Conservation (phyloP, 345 rosid species). For the Eucalyptus sp. region DNA sequence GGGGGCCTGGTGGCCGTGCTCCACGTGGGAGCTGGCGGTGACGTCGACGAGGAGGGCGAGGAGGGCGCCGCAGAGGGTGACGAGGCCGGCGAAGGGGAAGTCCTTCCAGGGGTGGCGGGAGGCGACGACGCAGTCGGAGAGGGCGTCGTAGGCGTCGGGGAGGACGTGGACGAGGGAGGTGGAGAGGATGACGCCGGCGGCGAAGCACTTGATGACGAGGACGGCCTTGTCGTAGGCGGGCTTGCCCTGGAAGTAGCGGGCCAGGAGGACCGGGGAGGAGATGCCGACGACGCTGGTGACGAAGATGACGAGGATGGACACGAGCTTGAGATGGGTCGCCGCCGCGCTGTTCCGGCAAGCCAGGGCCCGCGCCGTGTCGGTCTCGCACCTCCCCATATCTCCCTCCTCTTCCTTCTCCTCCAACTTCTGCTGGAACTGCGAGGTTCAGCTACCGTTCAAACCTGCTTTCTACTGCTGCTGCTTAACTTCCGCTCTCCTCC, state of each 20-base stretch:
- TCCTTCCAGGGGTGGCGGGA: slow-evolving; percentile 80
- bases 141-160: slow-evolving; percentile 73
- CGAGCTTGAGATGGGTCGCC: slow-evolving; percentile 59
- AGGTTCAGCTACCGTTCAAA: not conserved
- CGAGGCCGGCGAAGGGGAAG: slow-evolving; percentile 80
- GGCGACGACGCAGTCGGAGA: slow-evolving; percentile 65
- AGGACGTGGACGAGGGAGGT: slow-evolving; percentile 91
- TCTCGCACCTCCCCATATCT: slow-evolving; percentile 34
- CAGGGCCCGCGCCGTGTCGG: slow-evolving; percentile 36
- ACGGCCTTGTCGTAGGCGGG: slow-evolving; percentile 66
- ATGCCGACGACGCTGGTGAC: slow-evolving; percentile 66
- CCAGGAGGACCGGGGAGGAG: slow-evolving; percentile 54
- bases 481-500: not conserved
- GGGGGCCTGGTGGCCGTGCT: slow-evolving; percentile 17
- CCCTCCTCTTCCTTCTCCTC: not conserved
- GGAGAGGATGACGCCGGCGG: slow-evolving; percentile 93
- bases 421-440: not conserved
- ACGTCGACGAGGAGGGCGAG: slow-evolving; percentile 69
- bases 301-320: slow-evolving; percentile 53
- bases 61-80: slow-evolving; percentile 57
- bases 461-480: not conserved
- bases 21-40: slow-evolving; percentile 78
- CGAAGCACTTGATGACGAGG: slow-evolving; percentile 77
- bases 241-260: slow-evolving; percentile 68
- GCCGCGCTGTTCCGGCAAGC: slow-evolving; percentile 52